Conservation (phyloP, 2,329 filamentous ascomycete species). For the Pezicula neosporulosa region DNA sequence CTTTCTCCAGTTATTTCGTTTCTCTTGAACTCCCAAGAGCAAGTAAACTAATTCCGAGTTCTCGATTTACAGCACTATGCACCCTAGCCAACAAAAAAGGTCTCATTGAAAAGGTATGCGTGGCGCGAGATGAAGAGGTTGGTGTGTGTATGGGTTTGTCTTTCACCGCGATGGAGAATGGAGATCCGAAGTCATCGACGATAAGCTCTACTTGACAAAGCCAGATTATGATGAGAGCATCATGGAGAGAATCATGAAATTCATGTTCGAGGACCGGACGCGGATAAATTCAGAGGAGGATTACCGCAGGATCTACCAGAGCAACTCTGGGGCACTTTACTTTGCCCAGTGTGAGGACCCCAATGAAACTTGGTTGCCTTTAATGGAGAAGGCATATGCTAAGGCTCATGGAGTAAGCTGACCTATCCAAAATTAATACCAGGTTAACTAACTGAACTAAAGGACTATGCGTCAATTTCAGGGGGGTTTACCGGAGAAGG, state of each 20-base stretch:
- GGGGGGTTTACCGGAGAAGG: conserved; percentile 63
- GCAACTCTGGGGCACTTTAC: conserved; percentile 72
- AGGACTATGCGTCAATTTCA: conserved; percentile 69
- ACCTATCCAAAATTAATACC: no score
- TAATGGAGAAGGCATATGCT: conserved; percentile 80
- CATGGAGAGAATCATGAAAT: conserved; percentile 65
- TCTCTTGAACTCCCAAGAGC: no score
- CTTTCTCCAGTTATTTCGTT: no score
- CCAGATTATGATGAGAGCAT: conserved; percentile 69
- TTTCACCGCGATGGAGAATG: conserved; percentile 86
- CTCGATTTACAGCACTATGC: conserved; percentile 51
- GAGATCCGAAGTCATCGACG: conserved; percentile 87
- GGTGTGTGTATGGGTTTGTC: conserved; percentile 86
- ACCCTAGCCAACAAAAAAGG: conserved; percentile 54
- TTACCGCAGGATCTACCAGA: conserved; percentile 39
- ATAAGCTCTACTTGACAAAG: conserved; percentile 82
- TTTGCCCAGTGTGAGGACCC: conserved; percentile 73
- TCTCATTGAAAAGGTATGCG: conserved; percentile 42
- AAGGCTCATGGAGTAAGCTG: conserved; percentile 64
- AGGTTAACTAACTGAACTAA: conserved; percentile 1
- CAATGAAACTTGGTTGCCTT: conserved; percentile 79
- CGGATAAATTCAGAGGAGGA: conserved; percentile 52
- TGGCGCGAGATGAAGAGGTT: conserved; percentile 44
- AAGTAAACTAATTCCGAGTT: no score
- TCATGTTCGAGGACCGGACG: conserved; percentile 69